Conservation (phyloP, 2,329 filamentous ascomycete genomes). For the Colletotrichum sp. region DNA sequence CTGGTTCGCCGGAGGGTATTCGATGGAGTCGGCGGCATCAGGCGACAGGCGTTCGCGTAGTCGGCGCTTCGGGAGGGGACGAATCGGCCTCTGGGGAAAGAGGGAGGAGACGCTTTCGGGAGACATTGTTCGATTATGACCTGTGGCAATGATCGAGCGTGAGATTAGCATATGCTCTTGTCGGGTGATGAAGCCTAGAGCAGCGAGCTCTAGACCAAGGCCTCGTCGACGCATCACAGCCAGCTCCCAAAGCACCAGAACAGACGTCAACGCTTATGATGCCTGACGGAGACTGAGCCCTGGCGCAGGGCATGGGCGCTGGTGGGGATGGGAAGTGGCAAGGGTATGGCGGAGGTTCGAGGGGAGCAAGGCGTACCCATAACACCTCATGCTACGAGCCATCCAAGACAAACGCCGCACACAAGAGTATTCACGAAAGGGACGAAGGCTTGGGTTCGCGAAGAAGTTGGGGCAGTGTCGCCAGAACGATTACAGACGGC, state of each 20-base stretch:
- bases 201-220: neutral
- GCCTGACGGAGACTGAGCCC: neutral
- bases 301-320: neutral
- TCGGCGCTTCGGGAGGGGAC: conserved; percentile 87
- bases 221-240: neutral
- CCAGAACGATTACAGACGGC: neutral
- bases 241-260: neutral
- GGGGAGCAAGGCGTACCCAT: conserved; percentile 44
- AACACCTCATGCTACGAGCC: conserved; percentile 37
- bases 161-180: conserved; percentile 2
- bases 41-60: conserved; percentile 87
- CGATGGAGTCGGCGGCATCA: conserved; percentile 81
- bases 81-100: conserved; percentile 90
- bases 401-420: conserved; percentile 5
- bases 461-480: neutral
- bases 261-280: neutral
- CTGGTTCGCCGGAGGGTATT: conserved; percentile 79
- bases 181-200: neutral
- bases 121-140: conserved; percentile 61
- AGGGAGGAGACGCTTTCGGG: conserved; percentile 80
- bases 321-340: conserved; percentile 12
- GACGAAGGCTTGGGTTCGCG: neutral
- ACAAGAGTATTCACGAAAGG: conserved; percentile 3
- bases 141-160: conserved; percentile 34
- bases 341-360: conserved; percentile 33